Evolutionary conservation across 345 rosid genomes (phyloP).

Genomic region (Ceriops decandra): DNA sequence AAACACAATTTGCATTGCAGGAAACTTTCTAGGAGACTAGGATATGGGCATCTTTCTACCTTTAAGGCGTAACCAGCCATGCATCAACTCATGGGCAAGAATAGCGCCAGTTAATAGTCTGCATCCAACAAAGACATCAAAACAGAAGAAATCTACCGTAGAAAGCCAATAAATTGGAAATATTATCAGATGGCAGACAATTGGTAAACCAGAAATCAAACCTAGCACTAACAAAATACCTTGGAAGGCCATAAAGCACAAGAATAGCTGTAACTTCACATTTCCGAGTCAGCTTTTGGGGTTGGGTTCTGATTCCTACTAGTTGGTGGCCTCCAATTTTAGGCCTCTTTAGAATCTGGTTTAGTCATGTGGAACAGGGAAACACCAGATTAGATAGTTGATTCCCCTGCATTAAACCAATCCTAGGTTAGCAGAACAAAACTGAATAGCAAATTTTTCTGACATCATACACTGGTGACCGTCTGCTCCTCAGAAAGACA

Average conservation of each 20-base stretch:
- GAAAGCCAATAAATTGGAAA: conserved; percentile 1
- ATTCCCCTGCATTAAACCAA: not conserved
- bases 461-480: conserved; percentile 67
- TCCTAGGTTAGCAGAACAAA: not conserved
- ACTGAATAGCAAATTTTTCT: not conserved
- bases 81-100: conserved; percentile 94
- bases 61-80: conserved; percentile 88
- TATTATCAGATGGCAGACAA: not conserved
- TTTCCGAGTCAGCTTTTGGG: conserved; percentile 67
- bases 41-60: conserved; percentile 35
- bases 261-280: conserved; percentile 98
- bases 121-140: conserved; percentile 16
- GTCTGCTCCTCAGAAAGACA: conserved; percentile 97
- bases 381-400: not conserved
- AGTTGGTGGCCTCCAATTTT: conserved; percentile 60
- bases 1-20: not conserved
- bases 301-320: conserved; percentile 72
- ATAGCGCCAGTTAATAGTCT: conserved; percentile 94
- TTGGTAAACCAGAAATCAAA: not conserved
- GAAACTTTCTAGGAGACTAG: not conserved
- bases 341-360: conserved; percentile 60
- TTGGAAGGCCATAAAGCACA: conserved; percentile 92
- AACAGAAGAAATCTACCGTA: not conserved
- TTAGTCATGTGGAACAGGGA: conserved; percentile 11
- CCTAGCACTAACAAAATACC: conserved; percentile 36